A percentile compares a stretch with the other conserved stretches of the same genome.
These are phyloP conservation scores for Beta corolliflora DNA, from an alignment of 179 eudicot genomes.

Conservation along the genomic window DNA sequence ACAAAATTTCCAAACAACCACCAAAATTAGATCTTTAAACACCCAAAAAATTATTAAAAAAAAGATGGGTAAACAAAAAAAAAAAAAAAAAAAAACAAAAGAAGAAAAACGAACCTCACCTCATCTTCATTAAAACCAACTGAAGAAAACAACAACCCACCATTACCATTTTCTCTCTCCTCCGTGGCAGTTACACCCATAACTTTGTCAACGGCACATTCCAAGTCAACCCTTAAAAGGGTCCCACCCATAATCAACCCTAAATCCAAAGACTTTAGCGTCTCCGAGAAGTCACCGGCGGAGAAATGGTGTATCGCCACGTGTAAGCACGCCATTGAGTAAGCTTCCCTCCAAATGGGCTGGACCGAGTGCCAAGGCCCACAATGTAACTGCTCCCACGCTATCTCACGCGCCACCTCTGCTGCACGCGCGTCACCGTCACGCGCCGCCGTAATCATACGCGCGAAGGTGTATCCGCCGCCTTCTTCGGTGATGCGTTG, in stretches of 20 bases:
- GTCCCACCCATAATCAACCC: constrained; percentile 92
- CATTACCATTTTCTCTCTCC: not conserved
- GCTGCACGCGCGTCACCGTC: constrained; percentile 68
- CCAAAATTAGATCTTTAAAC: not conserved
- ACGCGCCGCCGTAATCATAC: constrained; percentile 54
- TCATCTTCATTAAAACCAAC: constrained; percentile 45
- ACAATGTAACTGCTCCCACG: constrained; percentile 97
- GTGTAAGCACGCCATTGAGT: constrained; percentile 80
- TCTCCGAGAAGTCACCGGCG: constrained; percentile 49
- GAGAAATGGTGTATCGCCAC: constrained; percentile 54
- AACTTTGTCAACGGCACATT: constrained; percentile 43
- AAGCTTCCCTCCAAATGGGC: constrained; percentile 89
- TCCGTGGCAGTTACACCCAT: constrained; percentile 17
- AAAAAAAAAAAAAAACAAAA: not conserved
- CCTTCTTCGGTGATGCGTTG: constrained; percentile 65
- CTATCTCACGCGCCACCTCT: constrained; percentile 91
- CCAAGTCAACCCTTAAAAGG: constrained; percentile 59
- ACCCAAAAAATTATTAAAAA: not conserved
- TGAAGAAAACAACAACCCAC: constrained; percentile 24
- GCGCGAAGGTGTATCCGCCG: constrained; percentile 80
- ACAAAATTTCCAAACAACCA: not conserved
- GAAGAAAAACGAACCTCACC: constrained; percentile 63
- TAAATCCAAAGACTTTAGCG: constrained; percentile 67
- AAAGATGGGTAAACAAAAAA: not conserved
- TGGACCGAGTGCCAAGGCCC: constrained; percentile 92